Percentiles rank a stretch among this genome's conserved stretches.
Evolutionary conservation across 2,329 filamentous ascomycete species (phyloP).

Genomic region (Cladosporium colombiae): DNA sequence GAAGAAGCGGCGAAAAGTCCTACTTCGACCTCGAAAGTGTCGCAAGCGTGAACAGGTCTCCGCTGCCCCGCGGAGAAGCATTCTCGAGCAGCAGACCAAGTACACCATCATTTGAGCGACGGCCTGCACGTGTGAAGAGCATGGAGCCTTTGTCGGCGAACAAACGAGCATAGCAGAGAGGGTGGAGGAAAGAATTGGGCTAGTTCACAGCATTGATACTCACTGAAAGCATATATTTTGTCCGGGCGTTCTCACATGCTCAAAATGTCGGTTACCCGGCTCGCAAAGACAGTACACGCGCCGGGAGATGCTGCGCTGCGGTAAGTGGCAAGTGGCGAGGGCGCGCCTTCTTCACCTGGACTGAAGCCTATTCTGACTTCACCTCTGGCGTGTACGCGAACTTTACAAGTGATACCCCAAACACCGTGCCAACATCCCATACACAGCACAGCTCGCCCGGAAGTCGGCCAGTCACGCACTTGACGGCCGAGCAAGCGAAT

Average conservation of each 20-base stretch:
- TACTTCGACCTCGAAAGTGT: conserved; percentile 48
- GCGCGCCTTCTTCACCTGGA: conserved; percentile 13
- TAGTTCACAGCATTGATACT: conserved; percentile 3
- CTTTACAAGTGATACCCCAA: neutral
- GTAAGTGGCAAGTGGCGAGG: neutral
- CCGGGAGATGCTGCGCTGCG: neutral
- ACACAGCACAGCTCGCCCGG: neutral
- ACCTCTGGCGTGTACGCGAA: neutral
- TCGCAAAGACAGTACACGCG: neutral
- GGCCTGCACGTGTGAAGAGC: conserved; percentile 41
- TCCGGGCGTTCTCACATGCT: neutral
- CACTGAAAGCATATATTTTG: neutral
- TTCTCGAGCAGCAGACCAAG: conserved; percentile 52
- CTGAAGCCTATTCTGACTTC: conserved; percentile 12
- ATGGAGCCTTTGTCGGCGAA: conserved; percentile 22
- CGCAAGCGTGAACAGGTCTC: conserved; percentile 49
- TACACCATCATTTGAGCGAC: conserved; percentile 37
- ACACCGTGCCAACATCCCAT: neutral
- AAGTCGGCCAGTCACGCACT: neutral
- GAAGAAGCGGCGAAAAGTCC: conserved; percentile 58
- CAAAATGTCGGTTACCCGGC: neutral
- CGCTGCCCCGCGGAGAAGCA: conserved; percentile 48
- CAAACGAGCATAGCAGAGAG: neutral
- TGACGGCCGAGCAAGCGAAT: neutral
- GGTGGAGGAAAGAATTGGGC: neutral